Evolutionary conservation across 371 early-diverging fungal genomes (phyloP).

Genomic region (Mortierella sp.): DNA sequence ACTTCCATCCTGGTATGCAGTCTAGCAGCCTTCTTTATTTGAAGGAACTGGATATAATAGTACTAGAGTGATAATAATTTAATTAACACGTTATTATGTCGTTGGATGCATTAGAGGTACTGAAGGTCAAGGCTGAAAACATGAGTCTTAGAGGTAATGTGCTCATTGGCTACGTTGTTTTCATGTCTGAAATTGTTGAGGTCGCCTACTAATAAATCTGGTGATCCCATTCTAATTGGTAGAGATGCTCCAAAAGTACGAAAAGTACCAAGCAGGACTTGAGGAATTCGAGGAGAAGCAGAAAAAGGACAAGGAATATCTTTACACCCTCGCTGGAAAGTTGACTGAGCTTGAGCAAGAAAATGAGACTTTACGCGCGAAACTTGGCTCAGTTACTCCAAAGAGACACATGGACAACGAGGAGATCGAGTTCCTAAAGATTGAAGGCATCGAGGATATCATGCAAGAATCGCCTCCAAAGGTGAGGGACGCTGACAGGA

Average conservation of each 20-base stretch:
- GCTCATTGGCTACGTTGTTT: background rate
- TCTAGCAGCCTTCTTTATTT: too few species aligned
- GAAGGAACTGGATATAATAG: too few species aligned
- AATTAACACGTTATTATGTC: too few species aligned
- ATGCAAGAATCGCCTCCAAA: constrained; percentile 57
- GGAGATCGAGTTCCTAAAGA: constrained; percentile 39
- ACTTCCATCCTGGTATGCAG: constrained; percentile 53
- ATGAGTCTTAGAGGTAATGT: constrained; percentile 34
- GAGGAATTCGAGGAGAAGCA: constrained; percentile 49
- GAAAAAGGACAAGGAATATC: constrained; percentile 49
- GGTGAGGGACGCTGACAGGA: constrained; percentile 33
- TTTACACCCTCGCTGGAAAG: constrained; percentile 34
- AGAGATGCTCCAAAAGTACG: constrained; percentile 48
- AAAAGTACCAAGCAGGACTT: constrained; percentile 39
- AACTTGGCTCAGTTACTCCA: constrained; percentile 32
- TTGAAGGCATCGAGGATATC: constrained; percentile 46
- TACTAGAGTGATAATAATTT: background rate
- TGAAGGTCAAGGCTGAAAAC: constrained; percentile 54
- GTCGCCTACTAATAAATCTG: background rate
- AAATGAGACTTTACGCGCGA: constrained; percentile 31
- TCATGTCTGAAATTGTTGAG: background rate
- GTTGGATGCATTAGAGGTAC: constrained; percentile 24
- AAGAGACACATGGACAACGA: constrained; percentile 19
- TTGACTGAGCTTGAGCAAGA: constrained; percentile 38
- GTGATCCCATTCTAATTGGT: background rate